Percentiles rank a stretch among this genome's conserved stretches.
These are phyloP conservation scores for Ilyonectria destructans DNA, from an alignment of 2,329 filamentous ascomycete species.

Conservation along the genomic window DNA sequence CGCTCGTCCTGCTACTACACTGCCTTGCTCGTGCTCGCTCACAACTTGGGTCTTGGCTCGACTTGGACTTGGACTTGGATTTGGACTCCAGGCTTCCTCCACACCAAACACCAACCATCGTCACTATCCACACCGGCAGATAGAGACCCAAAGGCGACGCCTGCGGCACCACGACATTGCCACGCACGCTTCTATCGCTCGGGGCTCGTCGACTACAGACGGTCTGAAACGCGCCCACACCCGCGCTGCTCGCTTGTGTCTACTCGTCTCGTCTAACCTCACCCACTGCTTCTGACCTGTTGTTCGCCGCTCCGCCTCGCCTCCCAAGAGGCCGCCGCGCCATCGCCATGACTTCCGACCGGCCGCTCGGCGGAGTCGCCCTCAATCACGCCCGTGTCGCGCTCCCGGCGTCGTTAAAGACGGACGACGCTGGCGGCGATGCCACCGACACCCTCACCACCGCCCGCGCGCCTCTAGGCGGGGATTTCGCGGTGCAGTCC, in stretches of 20 bases:
- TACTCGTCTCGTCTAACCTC: neutral
- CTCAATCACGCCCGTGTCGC: constrained; percentile 41
- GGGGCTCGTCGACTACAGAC: no score
- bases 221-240: no score
- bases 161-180: no score
- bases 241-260: neutral
- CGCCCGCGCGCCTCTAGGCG: constrained; percentile 44
- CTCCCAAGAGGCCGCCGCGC: constrained; percentile 21
- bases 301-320: constrained; percentile 26
- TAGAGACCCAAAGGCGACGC: no score
- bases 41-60: constrained; percentile 8
- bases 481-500: constrained; percentile 48
- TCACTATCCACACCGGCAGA: no score
- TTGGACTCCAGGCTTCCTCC: constrained; percentile 20
- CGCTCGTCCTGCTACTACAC: constrained; percentile 9
- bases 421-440: constrained; percentile 32
- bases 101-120: constrained; percentile 18
- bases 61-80: constrained; percentile 13
- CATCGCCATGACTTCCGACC: constrained; percentile 42
- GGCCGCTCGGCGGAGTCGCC: constrained; percentile 43
- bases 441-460: constrained; percentile 34
- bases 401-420: constrained; percentile 38
- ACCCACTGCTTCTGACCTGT: constrained; percentile 1
- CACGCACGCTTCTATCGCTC: no score
- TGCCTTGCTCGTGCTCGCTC: constrained; percentile 7